Evolutionary conservation across 2,329 filamentous ascomycete genomes (phyloP).

Genomic region (Pseudogymnoascus sp.): DNA sequence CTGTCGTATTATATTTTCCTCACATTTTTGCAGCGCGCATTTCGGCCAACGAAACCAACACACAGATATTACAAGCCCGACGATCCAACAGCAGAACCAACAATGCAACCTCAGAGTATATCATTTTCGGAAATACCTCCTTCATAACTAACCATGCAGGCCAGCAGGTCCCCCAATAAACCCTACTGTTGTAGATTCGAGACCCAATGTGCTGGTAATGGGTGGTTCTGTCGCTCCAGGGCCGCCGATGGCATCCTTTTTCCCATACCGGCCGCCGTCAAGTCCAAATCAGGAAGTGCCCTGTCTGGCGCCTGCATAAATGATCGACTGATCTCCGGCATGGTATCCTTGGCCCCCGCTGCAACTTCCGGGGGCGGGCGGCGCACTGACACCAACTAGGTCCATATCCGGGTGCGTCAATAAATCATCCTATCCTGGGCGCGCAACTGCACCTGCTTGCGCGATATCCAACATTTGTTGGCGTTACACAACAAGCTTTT

Average conservation of each 20-base stretch:
- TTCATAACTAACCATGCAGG: not conserved
- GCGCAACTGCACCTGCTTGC: not conserved
- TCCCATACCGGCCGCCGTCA: not conserved
- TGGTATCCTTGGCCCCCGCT: not conserved
- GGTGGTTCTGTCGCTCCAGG: not conserved
- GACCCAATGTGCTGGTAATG: not conserved
- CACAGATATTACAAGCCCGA: not conserved
- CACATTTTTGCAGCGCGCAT: not conserved
- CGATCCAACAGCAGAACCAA: not conserved
- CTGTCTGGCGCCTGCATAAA: not conserved
- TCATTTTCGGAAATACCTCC: not conserved
- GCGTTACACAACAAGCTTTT: not conserved
- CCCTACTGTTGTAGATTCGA: not conserved
- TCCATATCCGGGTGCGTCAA: not conserved
- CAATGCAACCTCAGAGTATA: not conserved
- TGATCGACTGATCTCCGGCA: slow-evolving; percentile 2
- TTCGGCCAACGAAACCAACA: not conserved
- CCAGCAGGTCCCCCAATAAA: not conserved
- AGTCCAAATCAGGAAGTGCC: not conserved
- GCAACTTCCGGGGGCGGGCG: not conserved
- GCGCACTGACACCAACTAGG: not conserved
- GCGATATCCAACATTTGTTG: not conserved
- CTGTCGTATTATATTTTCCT: not conserved
- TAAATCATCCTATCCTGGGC: not conserved
- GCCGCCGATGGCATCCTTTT: not conserved